Conservation (phyloP, 805 yeast species). For the Pichia nakasei region DNA sequence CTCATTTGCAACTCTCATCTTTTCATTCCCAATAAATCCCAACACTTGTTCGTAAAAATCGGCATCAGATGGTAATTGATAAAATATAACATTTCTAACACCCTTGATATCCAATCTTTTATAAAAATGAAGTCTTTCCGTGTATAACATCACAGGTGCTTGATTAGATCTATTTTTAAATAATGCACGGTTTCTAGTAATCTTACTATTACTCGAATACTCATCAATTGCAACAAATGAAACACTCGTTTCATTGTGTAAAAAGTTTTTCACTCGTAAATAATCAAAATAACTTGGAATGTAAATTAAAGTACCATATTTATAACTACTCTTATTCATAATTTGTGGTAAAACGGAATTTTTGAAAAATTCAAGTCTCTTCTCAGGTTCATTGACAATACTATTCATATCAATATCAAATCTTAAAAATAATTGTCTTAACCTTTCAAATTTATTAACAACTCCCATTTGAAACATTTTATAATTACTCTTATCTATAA, state of each 20-base stretch:
- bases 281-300: slow-evolving; percentile 85
- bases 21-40: slow-evolving; percentile 49
- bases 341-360: slow-evolving; percentile 69
- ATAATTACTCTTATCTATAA: slow-evolving; percentile 50
- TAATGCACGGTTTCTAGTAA: slow-evolving; percentile 59
- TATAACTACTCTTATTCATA: slow-evolving; percentile 47
- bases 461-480: slow-evolving; percentile 22
- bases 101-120: slow-evolving; percentile 81
- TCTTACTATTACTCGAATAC: slow-evolving; percentile 64
- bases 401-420: slow-evolving; percentile 40
- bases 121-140: slow-evolving; percentile 90
- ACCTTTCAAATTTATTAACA: slow-evolving; percentile 32
- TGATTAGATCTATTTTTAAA: slow-evolving; percentile 39
- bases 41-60: slow-evolving; percentile 71
- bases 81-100: slow-evolving; percentile 72
- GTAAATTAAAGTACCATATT: slow-evolving; percentile 69
- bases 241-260: slow-evolving; percentile 53
- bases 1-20: slow-evolving; percentile 25
- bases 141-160: slow-evolving; percentile 62
- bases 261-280: slow-evolving; percentile 63
- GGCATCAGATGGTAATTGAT: slow-evolving; percentile 81
- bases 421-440: slow-evolving; percentile 65
- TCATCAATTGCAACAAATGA: slow-evolving; percentile 73
- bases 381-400: slow-evolving; percentile 64
- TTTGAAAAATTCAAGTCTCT: slow-evolving; percentile 73